Conservation (phyloP, 2,329 filamentous ascomycete genomes). For the Calonectria pteridis region DNA sequence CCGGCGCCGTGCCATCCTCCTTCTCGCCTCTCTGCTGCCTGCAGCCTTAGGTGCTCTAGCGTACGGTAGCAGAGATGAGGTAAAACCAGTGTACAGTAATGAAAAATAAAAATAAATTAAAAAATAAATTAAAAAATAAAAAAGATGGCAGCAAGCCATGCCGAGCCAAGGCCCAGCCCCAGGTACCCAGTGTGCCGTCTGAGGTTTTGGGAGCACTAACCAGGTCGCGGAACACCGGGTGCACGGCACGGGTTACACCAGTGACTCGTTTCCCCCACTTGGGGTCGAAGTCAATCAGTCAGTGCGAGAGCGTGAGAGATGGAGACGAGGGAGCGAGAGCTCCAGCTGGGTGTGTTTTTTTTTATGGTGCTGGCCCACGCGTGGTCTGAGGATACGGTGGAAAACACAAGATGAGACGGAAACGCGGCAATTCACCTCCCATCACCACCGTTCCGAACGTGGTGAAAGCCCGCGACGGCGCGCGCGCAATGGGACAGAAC, state of each 20-base stretch:
- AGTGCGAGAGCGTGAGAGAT: conserved; percentile 2
- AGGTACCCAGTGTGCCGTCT: conserved; percentile 8
- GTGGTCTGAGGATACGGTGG: not conserved
- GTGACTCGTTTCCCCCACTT: conserved; percentile 21
- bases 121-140: not conserved
- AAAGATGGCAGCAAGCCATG: not conserved
- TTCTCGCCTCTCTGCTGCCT: not conserved
- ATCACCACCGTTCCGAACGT: not conserved
- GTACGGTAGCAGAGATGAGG: not conserved
- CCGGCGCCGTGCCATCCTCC: not conserved
- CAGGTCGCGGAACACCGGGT: conserved; percentile 24
- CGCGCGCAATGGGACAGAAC: not conserved
- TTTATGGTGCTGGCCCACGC: not conserved
- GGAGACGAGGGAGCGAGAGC: not conserved
- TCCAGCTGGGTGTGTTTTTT: not conserved
- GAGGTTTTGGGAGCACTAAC: conserved; percentile 13
- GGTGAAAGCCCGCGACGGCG: not conserved
- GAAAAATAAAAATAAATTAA: not conserved
- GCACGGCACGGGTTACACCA: conserved; percentile 28
- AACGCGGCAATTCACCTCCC: not conserved
- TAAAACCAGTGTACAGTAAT: not conserved
- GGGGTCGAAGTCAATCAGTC: conserved; percentile 19
- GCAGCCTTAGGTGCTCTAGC: not conserved
- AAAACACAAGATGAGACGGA: not conserved
- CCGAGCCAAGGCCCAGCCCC: not conserved